Base-by-base conservation (phyloP, 164 flowering plant genomes). In the Akebia trifoliata region DNA sequence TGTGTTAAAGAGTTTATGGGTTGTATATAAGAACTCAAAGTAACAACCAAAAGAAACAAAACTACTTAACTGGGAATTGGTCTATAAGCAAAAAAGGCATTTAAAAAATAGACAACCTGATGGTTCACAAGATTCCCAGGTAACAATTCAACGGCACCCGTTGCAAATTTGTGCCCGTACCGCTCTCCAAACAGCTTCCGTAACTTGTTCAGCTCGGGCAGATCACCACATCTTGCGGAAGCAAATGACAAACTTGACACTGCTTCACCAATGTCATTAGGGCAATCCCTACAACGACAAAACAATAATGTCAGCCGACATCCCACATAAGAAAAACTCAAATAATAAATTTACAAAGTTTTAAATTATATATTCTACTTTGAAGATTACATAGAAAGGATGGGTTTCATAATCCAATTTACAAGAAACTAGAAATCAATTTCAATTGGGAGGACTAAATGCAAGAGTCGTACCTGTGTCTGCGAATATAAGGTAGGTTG, bases 261-360 rank as follows among this genome's bases (percentile, higher is more conserved):
- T 56, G 97, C 95, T 76, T 87, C 97, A 38, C 77, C 79, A 37
- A 92, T 71, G 43, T 85, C 93, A 72, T 85, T 73, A 1, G 96
- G 95, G 49, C 72, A 71, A 60, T 89, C 92, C 81, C 97, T 89
- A 58, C 30, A 50, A 24, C 8, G 14, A 37, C 17, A 58, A 47
- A 42, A 6, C 6, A 32, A 14, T 25, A 32, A 24, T 4, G 22
- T n/a, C 26, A 36, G 31, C 22, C 8, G 14, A 17, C 30, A 10
- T 4, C 4, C 7, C 10, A 12, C 4, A 17, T 17, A 12, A 12
- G 1, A 8, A 6, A 50, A 49, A 49, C 52, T 24, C 29, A 14
- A 3, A 26, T 5, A 26, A 28, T 8, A 3, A 3, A 14, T 2
- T 5, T 10, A 28, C 78, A 90, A 61, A 26, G 56, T 82, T 78